A percentile compares a stretch with the other conserved stretches of the same genome.
Evolutionary conservation across 805 yeast species (phyloP).

Genomic region (Lachancea dasiensis): DNA sequence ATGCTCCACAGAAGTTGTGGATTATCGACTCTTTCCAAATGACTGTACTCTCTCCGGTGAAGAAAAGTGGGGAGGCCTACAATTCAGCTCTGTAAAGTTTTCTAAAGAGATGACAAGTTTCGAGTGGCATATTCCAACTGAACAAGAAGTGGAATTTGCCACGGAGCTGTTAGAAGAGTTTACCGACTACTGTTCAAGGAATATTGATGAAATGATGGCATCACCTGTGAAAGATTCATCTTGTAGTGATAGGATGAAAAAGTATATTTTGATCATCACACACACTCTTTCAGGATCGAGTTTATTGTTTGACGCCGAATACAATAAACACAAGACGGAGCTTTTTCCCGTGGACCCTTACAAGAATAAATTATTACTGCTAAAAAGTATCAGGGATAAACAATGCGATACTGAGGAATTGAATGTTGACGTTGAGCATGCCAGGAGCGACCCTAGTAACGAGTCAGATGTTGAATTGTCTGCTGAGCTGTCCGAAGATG

Average conservation of each 20-base stretch:
- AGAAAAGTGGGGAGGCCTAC: conserved; percentile 71
- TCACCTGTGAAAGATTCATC: conserved; percentile 15
- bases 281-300: conserved; percentile 66
- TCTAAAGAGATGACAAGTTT: conserved; percentile 45
- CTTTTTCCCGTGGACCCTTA: conserved; percentile 14
- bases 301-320: conserved; percentile 67
- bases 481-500: conserved; percentile 21
- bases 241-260: conserved; percentile 46
- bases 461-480: conserved; percentile 28
- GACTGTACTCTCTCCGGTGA: conserved; percentile 35
- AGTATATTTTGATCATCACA: conserved; percentile 50
- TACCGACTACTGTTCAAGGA: conserved; percentile 38
- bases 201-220: conserved; percentile 35
- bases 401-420: conserved; percentile 33
- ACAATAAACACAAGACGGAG: conserved; percentile 31
- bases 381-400: conserved; percentile 35
- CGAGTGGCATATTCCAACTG: conserved; percentile 70
- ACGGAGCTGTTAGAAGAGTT: conserved; percentile 49
- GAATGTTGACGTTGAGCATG: conserved; percentile 36
- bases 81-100: conserved; percentile 49
- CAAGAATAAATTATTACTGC: conserved; percentile 25
- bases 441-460: conserved; percentile 15
- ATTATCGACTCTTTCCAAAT: conserved; percentile 48
- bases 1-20: conserved; percentile 54
- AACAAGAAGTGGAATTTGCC: conserved; percentile 53